Evolutionary conservation across 2,329 filamentous ascomycete genomes (phyloP), one percentile per base, ranked within the genome.

Genomic region (Colletotrichum limetticola): DNA sequence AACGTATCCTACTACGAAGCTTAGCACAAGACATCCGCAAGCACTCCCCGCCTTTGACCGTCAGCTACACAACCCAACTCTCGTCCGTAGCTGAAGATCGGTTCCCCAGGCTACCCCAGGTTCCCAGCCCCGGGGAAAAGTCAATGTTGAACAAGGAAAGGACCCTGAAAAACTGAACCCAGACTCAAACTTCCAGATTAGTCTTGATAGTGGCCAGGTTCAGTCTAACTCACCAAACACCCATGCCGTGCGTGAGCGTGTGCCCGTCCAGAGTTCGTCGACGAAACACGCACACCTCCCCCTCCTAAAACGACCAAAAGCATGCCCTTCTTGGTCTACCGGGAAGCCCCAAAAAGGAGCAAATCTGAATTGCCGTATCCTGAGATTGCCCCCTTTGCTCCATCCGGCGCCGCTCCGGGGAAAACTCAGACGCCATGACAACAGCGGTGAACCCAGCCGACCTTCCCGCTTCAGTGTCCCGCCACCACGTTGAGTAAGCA

Each of bases 391-490:
- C 61, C 49, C 49, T 14, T 12, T 37, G 14, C 49, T 53, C 30
- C 22, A 59, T 53, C 69, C 69, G 65, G 69, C 30, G 35, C 65
- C 59, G 26, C 32, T 64, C 55, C 63, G 53, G 46, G 46, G 59
- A 24, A 49, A 72, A 70, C 22, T 35, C 55, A 61, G 26, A 72
- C 60, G 66, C 60, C 60, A 55, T 65, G 56, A 69, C 35, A 70
- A 53, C 66, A 70, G 70, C 70, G 70, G 66, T 72, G 70, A 72
- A 65, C 66, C 70, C 66, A 49, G 69, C 66, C 46, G 22, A 22
- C 37, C 62, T 12, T 49, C n/a, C 42, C 42, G 52, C 42, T 14
- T 57, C 32, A n/a, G 53, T n/a, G 19, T 62, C 37, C 65, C 58
- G 59, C 66, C 55, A 46, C 59, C 59, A 16, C 12, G 65, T 46